Percentiles rank a stretch among this genome's conserved stretches.
phyloP scores from a whole-genome alignment of 345 rosid species.

The Eucalyptus pumila region DNA sequence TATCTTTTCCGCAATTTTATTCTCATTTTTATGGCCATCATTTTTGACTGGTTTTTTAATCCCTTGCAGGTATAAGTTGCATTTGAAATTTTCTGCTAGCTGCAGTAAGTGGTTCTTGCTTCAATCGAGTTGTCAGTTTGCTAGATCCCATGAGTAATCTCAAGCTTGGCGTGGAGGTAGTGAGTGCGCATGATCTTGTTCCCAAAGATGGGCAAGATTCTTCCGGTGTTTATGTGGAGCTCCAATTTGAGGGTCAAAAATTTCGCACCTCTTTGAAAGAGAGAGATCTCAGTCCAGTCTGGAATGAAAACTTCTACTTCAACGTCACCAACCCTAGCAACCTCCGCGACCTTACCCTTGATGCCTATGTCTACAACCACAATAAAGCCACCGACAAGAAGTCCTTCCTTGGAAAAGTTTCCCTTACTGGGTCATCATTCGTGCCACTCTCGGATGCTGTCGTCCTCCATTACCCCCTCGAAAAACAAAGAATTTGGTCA shows the following conservation, averaged over 20 bases:
- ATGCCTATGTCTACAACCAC: constrained; percentile 42
- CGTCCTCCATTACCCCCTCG: constrained; percentile 71
- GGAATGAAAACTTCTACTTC: constrained; percentile 84
- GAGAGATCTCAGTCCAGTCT: constrained; percentile 62
- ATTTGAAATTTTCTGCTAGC: not conserved
- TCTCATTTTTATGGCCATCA: not conserved
- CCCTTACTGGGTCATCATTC: constrained; percentile 66
- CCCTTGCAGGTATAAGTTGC: not conserved
- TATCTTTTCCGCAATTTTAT: not conserved
- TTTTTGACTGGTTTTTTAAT: not conserved
- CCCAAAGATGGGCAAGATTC: constrained; percentile 48
- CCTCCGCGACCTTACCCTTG: constrained; percentile 42
- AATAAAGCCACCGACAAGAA: constrained; percentile 24
- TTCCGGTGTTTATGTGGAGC: constrained; percentile 60
- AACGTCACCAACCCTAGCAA: constrained; percentile 58
- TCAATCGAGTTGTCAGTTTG: not conserved
- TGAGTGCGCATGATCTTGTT: constrained; percentile 59
- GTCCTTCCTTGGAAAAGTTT: constrained; percentile 57
- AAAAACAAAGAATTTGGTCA: constrained; percentile 38
- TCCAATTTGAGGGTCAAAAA: constrained; percentile 68
- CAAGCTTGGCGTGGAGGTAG: constrained; percentile 83
- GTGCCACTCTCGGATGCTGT: constrained; percentile 68
- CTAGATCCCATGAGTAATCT: constrained; percentile 39
- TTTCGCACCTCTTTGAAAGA: constrained; percentile 54
- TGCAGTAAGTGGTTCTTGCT: not conserved